A percentile compares a stretch with the other conserved stretches of the same genome.
phyloP scores from a whole-genome alignment of 1,139 yeast genomes.

The Schwanniomyces etchellsii region DNA sequence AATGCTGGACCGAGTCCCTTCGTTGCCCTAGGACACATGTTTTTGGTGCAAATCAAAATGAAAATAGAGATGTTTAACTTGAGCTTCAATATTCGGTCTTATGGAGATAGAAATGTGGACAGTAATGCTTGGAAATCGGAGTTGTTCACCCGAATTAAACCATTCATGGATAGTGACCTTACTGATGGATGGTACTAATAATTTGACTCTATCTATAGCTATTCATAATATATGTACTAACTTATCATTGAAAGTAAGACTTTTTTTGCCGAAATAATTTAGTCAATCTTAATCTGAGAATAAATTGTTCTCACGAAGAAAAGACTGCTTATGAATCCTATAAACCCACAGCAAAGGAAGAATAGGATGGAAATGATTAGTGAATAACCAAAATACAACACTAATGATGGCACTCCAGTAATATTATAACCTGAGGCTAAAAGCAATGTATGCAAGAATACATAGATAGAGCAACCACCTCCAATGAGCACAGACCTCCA shows the following conservation, averaged over 20 bases:
- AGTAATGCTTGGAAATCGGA: constrained; percentile 26
- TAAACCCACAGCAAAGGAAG: constrained; percentile 81
- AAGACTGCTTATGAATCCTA: constrained; percentile 76
- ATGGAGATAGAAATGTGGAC: constrained; percentile 4
- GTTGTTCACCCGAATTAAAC: constrained; percentile 18
- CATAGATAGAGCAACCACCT: constrained; percentile 84
- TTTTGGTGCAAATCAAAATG: constrained; percentile 18
- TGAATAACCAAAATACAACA: constrained; percentile 85
- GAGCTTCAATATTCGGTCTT: constrained; percentile 16
- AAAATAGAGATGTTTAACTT: constrained; percentile 24
- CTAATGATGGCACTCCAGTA: constrained; percentile 71
- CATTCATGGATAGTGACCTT: constrained; percentile 28
- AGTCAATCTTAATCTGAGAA: constrained; percentile 80
- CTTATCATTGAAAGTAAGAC: not conserved
- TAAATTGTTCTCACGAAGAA: constrained; percentile 76
- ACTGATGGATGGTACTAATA: constrained; percentile 32
- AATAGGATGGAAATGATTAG: constrained; percentile 61
- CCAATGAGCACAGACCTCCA: constrained; percentile 90
- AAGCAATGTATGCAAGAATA: constrained; percentile 76
- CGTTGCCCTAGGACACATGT: constrained; percentile 18
- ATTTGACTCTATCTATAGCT: too few relatives aligned
- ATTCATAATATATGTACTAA: too few relatives aligned
- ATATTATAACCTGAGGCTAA: constrained; percentile 61
- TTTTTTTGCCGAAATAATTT: constrained; percentile 5
- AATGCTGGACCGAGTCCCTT: constrained; percentile 9